Conservation (phyloP, 2,329 filamentous ascomycete species). For the Rutstroemia sp. region DNA sequence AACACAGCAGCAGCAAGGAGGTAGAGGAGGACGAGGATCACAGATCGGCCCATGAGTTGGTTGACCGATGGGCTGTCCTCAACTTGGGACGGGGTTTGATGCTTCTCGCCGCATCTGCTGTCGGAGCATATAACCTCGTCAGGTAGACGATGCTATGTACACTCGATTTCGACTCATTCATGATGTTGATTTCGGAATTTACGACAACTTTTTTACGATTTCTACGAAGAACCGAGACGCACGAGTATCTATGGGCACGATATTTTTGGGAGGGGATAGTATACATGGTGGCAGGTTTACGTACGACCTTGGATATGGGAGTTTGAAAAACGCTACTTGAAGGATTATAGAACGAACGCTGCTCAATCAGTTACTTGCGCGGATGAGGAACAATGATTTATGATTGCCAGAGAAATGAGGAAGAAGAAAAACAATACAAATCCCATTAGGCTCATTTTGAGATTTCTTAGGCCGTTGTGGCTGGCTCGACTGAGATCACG, state of each 20-base stretch:
- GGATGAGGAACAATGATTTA: not conserved
- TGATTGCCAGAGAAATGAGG: not conserved
- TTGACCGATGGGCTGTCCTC: slow-evolving; percentile 48
- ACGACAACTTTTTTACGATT: not conserved
- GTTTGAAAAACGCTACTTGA: not conserved
- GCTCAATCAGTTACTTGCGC: not conserved
- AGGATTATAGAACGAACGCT: not conserved
- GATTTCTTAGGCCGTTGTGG: not conserved
- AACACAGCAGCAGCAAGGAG: slow-evolving; percentile 20
- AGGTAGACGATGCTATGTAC: slow-evolving; percentile 1
- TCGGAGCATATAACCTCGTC: slow-evolving; percentile 26
- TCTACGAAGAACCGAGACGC: not conserved
- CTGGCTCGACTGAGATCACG: no score
- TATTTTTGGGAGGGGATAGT: not conserved
- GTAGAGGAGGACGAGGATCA: slow-evolving; percentile 36
- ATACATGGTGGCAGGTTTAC: not conserved
- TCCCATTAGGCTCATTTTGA: not conserved
- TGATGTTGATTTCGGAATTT: not conserved
- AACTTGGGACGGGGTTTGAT: slow-evolving; percentile 40
- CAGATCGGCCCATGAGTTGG: slow-evolving; percentile 42
- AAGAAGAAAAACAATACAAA: not conserved
- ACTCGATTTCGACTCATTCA: not conserved
- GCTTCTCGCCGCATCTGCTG: slow-evolving; percentile 18
- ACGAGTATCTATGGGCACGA: not conserved
- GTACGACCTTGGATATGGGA: not conserved